Percentiles rank a stretch among this genome's conserved stretches.
These are phyloP conservation scores for Tricladium varicosporioides DNA, from an alignment of 2,329 filamentous ascomycete genomes.

Conservation along the genomic window DNA sequence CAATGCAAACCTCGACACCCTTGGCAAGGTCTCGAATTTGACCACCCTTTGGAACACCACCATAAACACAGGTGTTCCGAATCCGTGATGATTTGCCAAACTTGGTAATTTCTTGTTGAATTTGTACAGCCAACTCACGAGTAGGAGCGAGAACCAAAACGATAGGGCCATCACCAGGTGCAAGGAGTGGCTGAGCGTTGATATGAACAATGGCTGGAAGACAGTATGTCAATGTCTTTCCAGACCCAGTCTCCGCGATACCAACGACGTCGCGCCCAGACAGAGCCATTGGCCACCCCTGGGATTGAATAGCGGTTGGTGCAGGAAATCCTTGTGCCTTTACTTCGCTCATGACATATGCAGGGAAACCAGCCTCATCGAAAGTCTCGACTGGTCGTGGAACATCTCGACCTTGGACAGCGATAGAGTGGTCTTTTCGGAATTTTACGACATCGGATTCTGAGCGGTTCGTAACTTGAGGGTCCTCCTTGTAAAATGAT, in stretches of 20 bases:
- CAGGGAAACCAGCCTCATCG: constrained; percentile 94
- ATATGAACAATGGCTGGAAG: constrained; percentile 98
- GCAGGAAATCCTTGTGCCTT: constrained; percentile 95
- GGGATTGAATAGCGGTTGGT: constrained; percentile 94
- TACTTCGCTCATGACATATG: constrained; percentile 97
- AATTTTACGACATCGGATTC: constrained; percentile 82
- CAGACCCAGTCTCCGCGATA: constrained; percentile 98
- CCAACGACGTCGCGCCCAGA: constrained; percentile 97
- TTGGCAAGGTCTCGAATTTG: constrained; percentile 94
- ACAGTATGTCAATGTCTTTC: constrained; percentile 98
- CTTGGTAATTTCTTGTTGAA: constrained; percentile 97
- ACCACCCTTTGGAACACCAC: constrained; percentile 95
- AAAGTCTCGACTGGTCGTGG: constrained; percentile 96
- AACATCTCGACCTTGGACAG: constrained; percentile 74
- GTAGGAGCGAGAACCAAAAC: constrained; percentile 95
- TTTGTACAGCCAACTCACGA: constrained; percentile 96
- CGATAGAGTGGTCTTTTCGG: constrained; percentile 80
- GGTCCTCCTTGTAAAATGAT: constrained; percentile 97
- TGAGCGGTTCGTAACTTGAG: constrained; percentile 71
- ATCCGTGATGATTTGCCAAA: constrained; percentile 98
- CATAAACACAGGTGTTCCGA: constrained; percentile 97
- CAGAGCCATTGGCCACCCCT: constrained; percentile 98
- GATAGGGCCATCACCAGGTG: constrained; percentile 93
- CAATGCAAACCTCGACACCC: constrained; percentile 98
- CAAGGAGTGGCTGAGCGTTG: constrained; percentile 95